phyloP scores from a whole-genome alignment of 805 yeast genomes.

The Yamadazyma olivae region DNA sequence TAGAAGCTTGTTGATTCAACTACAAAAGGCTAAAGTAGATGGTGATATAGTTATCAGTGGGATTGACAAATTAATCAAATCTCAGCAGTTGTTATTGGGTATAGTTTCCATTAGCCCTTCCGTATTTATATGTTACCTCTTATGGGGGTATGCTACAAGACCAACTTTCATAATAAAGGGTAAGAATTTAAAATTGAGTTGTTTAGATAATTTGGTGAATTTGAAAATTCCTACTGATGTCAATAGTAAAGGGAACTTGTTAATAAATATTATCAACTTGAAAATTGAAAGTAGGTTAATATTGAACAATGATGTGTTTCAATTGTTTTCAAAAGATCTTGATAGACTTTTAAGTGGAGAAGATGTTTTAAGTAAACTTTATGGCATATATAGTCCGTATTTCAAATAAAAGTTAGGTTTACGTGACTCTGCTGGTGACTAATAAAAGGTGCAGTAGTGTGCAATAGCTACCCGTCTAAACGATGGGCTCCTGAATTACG shows the following conservation, averaged over 20 bases:
- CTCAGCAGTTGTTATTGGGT: slow-evolving; percentile 94
- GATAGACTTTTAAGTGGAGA: slow-evolving; percentile 12
- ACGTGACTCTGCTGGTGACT: too few relatives aligned
- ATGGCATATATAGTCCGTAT: slow-evolving; percentile 10
- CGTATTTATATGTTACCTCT: slow-evolving; percentile 51
- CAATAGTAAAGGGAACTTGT: slow-evolving; percentile 13
- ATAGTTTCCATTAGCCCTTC: slow-evolving; percentile 87
- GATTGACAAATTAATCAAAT: slow-evolving; percentile 81
- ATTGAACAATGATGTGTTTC: slow-evolving; percentile 8
- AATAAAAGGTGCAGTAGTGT: too few relatives aligned
- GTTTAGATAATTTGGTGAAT: slow-evolving; percentile 59
- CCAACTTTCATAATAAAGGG: slow-evolving; percentile 28
- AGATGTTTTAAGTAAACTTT: slow-evolving; percentile 8
- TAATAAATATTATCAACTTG: slow-evolving; percentile 15
- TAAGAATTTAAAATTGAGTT: slow-evolving; percentile 31
- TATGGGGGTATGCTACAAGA: slow-evolving; percentile 35
- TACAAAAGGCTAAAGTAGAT: slow-evolving; percentile 96
- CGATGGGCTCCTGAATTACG: too few relatives aligned
- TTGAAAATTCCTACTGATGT: slow-evolving; percentile 20
- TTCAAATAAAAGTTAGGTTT: slow-evolving; percentile 5
- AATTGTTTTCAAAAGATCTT: slow-evolving; percentile 9
- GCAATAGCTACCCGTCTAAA: background rate
- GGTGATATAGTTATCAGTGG: slow-evolving; percentile 89
- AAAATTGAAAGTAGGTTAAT: slow-evolving; percentile 13
- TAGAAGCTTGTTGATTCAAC: slow-evolving; percentile 77